These are phyloP conservation scores for Penicillium egyptiacum DNA, from an alignment of 495 filamentous ascomycete species.

Conservation along the genomic window DNA sequence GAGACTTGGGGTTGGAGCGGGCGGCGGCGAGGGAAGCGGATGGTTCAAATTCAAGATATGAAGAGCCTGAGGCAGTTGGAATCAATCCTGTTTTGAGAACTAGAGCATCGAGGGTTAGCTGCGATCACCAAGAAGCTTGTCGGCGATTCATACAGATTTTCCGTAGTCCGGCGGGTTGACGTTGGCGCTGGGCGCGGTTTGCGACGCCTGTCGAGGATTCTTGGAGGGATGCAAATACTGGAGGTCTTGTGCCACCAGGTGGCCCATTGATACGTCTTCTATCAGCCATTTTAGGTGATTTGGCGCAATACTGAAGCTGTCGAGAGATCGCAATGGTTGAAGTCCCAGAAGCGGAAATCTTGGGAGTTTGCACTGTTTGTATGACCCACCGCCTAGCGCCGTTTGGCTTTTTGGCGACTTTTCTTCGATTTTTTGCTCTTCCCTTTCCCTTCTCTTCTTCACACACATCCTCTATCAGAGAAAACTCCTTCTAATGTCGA, in stretches of 20 bases:
- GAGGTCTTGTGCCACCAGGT: slow-evolving; percentile 70
- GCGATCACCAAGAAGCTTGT: background rate
- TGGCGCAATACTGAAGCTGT: slow-evolving; percentile 13
- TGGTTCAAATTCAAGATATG: slow-evolving; percentile 84
- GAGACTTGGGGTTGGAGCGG: slow-evolving; percentile 47
- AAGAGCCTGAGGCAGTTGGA: slow-evolving; percentile 89
- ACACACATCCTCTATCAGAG: slow-evolving; percentile 22
- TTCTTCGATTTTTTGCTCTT: slow-evolving; percentile 34
- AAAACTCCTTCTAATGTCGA: slow-evolving; percentile 27
- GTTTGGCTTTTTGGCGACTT: slow-evolving; percentile 23
- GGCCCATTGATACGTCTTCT: slow-evolving; percentile 91
- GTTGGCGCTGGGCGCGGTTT: slow-evolving; percentile 49
- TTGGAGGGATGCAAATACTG: slow-evolving; percentile 58
- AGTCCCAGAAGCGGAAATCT: slow-evolving; percentile 41
- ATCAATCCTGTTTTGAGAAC: slow-evolving; percentile 89
- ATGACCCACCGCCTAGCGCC: slow-evolving; percentile 21
- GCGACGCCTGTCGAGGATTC: slow-evolving; percentile 39
- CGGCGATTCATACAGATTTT: slow-evolving; percentile 71
- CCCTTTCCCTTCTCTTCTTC: slow-evolving; percentile 30
- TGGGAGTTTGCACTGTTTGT: slow-evolving; percentile 49
- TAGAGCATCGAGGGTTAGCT: slow-evolving; percentile 36
- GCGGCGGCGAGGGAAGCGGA: slow-evolving; percentile 50
- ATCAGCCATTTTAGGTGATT: slow-evolving; percentile 64
- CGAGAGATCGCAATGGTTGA: slow-evolving; percentile 14
- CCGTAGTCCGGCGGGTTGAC: slow-evolving; percentile 64